These are phyloP conservation scores for Rhynchosporium secalis DNA, from an alignment of 2,329 filamentous ascomycete species.

Conservation along the genomic window DNA sequence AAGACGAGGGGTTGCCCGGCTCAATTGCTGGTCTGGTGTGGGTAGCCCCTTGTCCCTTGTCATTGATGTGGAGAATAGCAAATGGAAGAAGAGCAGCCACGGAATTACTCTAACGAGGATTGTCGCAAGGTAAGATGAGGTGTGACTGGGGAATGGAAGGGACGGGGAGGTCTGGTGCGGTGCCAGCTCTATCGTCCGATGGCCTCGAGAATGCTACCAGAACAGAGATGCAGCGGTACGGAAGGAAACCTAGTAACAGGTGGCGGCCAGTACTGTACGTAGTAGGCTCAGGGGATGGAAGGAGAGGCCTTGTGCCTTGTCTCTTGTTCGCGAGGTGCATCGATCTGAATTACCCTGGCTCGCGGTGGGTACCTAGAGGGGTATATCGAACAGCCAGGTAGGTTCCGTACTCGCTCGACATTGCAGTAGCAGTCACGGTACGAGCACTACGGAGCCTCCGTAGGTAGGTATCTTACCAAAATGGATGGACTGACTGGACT, in stretches of 20 bases:
- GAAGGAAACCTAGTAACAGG: conserved; percentile 17
- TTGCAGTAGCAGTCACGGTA: background rate
- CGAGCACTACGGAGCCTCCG: too few species aligned
- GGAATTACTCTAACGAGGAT: conserved; percentile 35
- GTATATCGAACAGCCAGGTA: conserved; percentile 14
- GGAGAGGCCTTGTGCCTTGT: background rate
- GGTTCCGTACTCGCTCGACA: background rate
- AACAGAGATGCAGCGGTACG: conserved; percentile 12
- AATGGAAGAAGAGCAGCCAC: conserved; percentile 32
- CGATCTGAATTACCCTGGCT: conserved; percentile 27
- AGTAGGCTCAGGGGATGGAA: conserved; percentile 12
- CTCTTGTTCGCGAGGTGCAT: conserved; percentile 33
- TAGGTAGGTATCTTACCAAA: background rate
- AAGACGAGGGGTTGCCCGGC: conserved; percentile 26
- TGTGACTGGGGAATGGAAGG: conserved; percentile 28
- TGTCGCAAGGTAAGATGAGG: conserved; percentile 36
- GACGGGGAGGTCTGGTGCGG: conserved; percentile 17
- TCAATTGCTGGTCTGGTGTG: conserved; percentile 33
- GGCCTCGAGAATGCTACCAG: conserved; percentile 34
- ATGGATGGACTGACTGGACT: background rate
- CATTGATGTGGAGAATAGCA: conserved; percentile 32
- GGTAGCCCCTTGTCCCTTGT: conserved; percentile 21
- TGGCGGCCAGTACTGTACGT: conserved; percentile 17
- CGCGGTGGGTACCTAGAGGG: conserved; percentile 19
- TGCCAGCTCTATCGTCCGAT: conserved; percentile 40